Conservation (phyloP, 352 stramenopile species). For the Globisporangium canariense region DNA sequence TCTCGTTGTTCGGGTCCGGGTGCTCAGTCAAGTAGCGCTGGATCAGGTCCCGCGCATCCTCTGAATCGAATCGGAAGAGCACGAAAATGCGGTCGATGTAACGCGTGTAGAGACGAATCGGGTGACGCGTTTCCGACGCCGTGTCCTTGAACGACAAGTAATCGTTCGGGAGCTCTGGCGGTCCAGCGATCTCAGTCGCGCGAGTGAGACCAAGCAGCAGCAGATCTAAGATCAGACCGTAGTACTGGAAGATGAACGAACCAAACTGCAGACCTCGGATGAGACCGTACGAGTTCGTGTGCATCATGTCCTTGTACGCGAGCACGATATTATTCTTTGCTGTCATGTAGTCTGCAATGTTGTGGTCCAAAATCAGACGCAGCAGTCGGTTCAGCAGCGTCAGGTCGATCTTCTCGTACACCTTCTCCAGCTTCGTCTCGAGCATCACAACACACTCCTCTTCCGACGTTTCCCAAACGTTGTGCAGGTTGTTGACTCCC, state of each 20-base stretch:
- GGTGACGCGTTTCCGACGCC: slow-evolving; percentile 95
- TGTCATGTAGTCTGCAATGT: slow-evolving; percentile 99
- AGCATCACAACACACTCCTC: slow-evolving; percentile 99
- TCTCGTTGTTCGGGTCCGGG: slow-evolving; percentile 99
- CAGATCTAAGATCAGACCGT: slow-evolving; percentile 98
- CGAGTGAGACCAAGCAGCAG: slow-evolving; percentile 97
- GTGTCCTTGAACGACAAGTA: slow-evolving; percentile 99
- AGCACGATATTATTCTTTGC: slow-evolving; percentile 99
- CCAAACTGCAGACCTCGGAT: slow-evolving; percentile 98
- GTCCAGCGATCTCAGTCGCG: slow-evolving; percentile 97
- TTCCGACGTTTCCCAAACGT: slow-evolving; percentile 98
- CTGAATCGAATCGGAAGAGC: slow-evolving; percentile 97
- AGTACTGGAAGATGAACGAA: slow-evolving; percentile 98
- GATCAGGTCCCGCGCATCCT: slow-evolving; percentile 98
- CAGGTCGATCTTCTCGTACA: slow-evolving; percentile 99
- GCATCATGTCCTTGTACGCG: slow-evolving; percentile 99
- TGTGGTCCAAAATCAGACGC: slow-evolving; percentile 99
- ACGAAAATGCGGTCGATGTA: slow-evolving; percentile 99
- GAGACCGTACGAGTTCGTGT: slow-evolving; percentile 99
- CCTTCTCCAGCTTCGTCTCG: slow-evolving; percentile 98
- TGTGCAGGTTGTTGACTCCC: slow-evolving; percentile 99
- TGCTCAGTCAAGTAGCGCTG: slow-evolving; percentile 99
- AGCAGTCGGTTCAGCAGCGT: slow-evolving; percentile 98
- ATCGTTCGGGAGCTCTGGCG: slow-evolving; percentile 97
- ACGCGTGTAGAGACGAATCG: slow-evolving; percentile 99